phyloP scores from a whole-genome alignment of 202 grass and related monocot species.

The Thinopyrum obtusiflorum region DNA sequence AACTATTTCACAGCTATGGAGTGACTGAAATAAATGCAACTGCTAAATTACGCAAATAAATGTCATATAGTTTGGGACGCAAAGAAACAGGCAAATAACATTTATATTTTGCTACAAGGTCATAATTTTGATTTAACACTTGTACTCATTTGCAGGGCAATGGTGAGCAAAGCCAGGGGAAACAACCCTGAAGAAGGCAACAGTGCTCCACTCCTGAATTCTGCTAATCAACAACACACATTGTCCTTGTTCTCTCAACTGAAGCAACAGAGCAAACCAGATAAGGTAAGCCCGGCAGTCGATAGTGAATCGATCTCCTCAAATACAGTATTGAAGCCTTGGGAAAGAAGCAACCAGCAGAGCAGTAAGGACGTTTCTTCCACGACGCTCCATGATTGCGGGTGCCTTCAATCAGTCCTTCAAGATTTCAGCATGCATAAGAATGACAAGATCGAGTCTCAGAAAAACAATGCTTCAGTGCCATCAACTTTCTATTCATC shows the following conservation, averaged over 20 bases:
- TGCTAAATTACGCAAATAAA: background rate
- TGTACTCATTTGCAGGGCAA: slow-evolving; percentile 48
- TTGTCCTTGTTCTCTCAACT: slow-evolving; percentile 43
- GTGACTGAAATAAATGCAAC: background rate
- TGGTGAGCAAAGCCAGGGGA: slow-evolving; percentile 46
- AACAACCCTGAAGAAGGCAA: slow-evolving; percentile 39
- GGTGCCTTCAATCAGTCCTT: slow-evolving; percentile 53
- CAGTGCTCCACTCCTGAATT: slow-evolving; percentile 24
- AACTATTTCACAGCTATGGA: background rate
- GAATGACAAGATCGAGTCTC: slow-evolving; percentile 32
- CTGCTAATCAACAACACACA: slow-evolving; percentile 35
- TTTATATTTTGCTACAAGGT: background rate
- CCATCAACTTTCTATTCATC: slow-evolving; percentile 34
- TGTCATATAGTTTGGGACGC: background rate
- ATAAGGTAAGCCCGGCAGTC: slow-evolving; percentile 22
- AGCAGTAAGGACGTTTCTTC: slow-evolving; percentile 43
- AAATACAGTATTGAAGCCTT: slow-evolving; percentile 41
- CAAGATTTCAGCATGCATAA: slow-evolving; percentile 57
- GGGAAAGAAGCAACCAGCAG: slow-evolving; percentile 47
- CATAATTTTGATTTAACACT: slow-evolving; percentile 1
- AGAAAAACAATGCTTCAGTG: slow-evolving; percentile 38
- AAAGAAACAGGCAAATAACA: background rate
- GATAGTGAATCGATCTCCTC: slow-evolving; percentile 42
- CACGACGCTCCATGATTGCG: slow-evolving; percentile 32
- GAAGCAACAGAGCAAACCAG: slow-evolving; percentile 42